Percentiles rank a stretch among this genome's conserved stretches.
Evolutionary conservation across 2,329 filamentous ascomycete species (phyloP).

Genomic region (Trichophyton verrucosum): DNA sequence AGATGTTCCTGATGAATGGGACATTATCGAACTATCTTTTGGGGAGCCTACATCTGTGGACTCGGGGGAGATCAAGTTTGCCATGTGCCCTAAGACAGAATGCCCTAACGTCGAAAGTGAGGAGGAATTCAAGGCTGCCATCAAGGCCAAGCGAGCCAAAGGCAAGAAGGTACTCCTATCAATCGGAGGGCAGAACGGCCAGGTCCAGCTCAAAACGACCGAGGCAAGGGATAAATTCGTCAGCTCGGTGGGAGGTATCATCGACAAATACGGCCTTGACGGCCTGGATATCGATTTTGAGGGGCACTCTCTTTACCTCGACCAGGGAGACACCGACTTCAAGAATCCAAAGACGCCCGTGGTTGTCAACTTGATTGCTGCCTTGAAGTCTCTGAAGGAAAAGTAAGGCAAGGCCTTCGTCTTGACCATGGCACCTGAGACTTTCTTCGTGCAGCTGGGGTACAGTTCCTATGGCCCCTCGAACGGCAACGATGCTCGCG

Average conservation of each 20-base stretch:
- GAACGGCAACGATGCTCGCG: constrained; percentile 1
- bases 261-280: constrained; percentile 4
- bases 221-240: constrained; percentile 6
- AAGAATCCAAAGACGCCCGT: constrained; percentile 6
- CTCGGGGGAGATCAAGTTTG: constrained; percentile 4
- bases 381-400: constrained; percentile 1
- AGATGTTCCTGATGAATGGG: constrained; percentile 5
- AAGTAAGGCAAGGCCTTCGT: constrained; percentile 6
- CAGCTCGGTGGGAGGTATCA: constrained; percentile 5
- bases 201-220: constrained; percentile 5
- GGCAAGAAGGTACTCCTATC: constrained; percentile 7
- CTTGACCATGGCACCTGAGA: constrained; percentile 6
- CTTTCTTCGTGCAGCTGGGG: constrained; percentile 7
- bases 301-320: constrained; percentile 5
- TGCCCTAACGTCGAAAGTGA: constrained; percentile 7
- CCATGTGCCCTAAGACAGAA: constrained; percentile 2
- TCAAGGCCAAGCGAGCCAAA: constrained; percentile 6
- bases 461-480: constrained; percentile 1
- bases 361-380: constrained; percentile 5
- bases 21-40: constrained; percentile 7
- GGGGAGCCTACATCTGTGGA: constrained; percentile 6
- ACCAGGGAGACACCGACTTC: constrained; percentile 5
- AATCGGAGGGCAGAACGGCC: constrained; percentile 6
- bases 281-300: constrained; percentile 7
- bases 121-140: constrained; percentile 6